Conservation (phyloP, 768 basidiomycete species). For the Tylopilus rubrobrunneus region DNA sequence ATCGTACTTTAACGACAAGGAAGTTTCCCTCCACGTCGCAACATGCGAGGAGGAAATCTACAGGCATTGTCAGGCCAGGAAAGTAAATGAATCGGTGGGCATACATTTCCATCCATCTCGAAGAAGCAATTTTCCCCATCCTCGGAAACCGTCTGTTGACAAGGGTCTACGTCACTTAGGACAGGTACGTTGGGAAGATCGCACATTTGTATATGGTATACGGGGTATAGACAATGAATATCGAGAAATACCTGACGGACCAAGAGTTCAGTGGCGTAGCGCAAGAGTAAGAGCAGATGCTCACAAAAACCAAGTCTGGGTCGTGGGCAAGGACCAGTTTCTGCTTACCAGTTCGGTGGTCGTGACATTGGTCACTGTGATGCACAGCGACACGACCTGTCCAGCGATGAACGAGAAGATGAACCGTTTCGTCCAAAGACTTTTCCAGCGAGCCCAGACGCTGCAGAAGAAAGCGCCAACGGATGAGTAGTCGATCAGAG, state of each 20-base stretch:
- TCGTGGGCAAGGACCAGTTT: slow-evolving; percentile 73
- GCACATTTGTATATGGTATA: slow-evolving; percentile 86
- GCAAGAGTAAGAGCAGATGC: slow-evolving; percentile 23
- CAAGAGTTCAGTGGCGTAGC: not conserved
- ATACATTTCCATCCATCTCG: slow-evolving; percentile 87
- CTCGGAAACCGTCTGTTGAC: slow-evolving; percentile 69
- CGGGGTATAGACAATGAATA: slow-evolving; percentile 76
- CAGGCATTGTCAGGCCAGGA: slow-evolving; percentile 2
- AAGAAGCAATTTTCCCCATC: slow-evolving; percentile 71
- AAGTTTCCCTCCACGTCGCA: slow-evolving; percentile 91
- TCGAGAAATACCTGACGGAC: slow-evolving; percentile 62
- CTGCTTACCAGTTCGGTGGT: slow-evolving; percentile 71
- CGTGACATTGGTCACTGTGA: slow-evolving; percentile 84
- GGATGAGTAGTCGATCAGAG: slow-evolving; percentile 68
- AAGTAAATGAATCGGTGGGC: slow-evolving; percentile 17
- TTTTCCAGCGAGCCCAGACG: slow-evolving; percentile 57
- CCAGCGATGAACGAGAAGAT: slow-evolving; percentile 67
- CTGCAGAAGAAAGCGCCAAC: slow-evolving; percentile 47
- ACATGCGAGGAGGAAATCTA: slow-evolving; percentile 73
- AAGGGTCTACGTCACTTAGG: not conserved
- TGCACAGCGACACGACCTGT: slow-evolving; percentile 82
- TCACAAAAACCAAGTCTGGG: slow-evolving; percentile 81
- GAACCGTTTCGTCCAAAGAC: slow-evolving; percentile 78
- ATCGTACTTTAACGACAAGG: slow-evolving; percentile 65
- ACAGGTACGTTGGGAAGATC: slow-evolving; percentile 20